These are phyloP conservation scores for Pleurotus citrinopileatus DNA, from an alignment of 768 basidiomycete genomes.

Conservation along the genomic window DNA sequence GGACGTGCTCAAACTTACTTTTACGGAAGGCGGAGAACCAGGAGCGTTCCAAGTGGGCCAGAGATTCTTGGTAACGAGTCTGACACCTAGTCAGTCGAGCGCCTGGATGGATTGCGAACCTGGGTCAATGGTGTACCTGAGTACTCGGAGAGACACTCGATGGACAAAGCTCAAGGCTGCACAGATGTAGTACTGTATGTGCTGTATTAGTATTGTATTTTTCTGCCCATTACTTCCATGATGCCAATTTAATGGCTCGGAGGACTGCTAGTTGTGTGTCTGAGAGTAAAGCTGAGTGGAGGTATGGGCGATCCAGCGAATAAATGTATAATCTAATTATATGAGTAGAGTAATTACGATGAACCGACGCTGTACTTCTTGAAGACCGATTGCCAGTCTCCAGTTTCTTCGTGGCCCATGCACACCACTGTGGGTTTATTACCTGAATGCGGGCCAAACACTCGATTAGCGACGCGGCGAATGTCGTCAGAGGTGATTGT, in stretches of 20 bases:
- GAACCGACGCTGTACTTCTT: slow-evolving; percentile 64
- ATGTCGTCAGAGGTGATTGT: slow-evolving; percentile 68
- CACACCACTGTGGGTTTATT: slow-evolving; percentile 76
- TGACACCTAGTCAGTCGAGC: slow-evolving; percentile 61
- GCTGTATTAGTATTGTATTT: not conserved
- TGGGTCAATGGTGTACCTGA: slow-evolving; percentile 68
- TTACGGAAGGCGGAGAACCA: slow-evolving; percentile 47
- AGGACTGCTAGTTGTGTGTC: no score
- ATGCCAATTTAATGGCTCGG: no score
- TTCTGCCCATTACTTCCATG: slow-evolving; percentile 5
- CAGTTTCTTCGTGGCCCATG: slow-evolving; percentile 80
- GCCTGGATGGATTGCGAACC: slow-evolving; percentile 69
- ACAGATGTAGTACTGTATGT: not conserved
- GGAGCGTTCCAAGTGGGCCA: slow-evolving; percentile 60
- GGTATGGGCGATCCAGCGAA: not conserved
- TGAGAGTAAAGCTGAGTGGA: not conserved
- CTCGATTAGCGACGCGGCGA: slow-evolving; percentile 67
- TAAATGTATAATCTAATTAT: not conserved
- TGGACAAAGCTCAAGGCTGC: slow-evolving; percentile 45
- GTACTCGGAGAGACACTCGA: slow-evolving; percentile 61
- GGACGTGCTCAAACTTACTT: slow-evolving; percentile 59
- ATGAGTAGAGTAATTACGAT: not conserved
- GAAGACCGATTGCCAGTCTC: slow-evolving; percentile 61
- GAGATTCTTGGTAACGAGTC: slow-evolving; percentile 72
- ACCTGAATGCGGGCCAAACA: slow-evolving; percentile 65